Evolutionary conservation across 495 filamentous ascomycete species (phyloP).

Genomic region (Penicillium argentinense): DNA sequence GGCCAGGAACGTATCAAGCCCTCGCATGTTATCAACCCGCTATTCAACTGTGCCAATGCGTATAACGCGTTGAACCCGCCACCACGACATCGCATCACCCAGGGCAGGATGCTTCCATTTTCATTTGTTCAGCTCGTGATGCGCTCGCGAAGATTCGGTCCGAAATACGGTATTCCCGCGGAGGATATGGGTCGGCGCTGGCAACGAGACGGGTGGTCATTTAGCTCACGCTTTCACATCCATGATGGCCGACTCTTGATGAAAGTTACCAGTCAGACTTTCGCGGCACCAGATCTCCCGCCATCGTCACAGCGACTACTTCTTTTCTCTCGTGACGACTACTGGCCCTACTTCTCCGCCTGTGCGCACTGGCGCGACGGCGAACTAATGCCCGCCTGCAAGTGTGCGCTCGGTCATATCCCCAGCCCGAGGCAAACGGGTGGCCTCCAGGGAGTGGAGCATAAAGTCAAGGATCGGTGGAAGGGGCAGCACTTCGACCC

Average conservation of each 20-base stretch:
- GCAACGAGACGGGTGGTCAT: slow-evolving; percentile 50
- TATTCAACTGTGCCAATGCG: slow-evolving; percentile 52
- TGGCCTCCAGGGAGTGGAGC: slow-evolving; percentile 40
- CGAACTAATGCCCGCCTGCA: slow-evolving; percentile 55
- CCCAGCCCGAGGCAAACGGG: slow-evolving; percentile 40
- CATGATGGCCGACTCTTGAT: slow-evolving; percentile 53
- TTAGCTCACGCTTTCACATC: slow-evolving; percentile 49
- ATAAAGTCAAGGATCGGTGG: slow-evolving; percentile 38
- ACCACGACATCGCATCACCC: slow-evolving; percentile 51
- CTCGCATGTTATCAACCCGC: slow-evolving; percentile 47
- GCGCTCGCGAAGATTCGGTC: slow-evolving; percentile 40
- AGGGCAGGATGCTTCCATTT: slow-evolving; percentile 52
- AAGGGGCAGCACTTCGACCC: slow-evolving; percentile 38
- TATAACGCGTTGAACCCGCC: slow-evolving; percentile 39
- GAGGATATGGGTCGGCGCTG: slow-evolving; percentile 48
- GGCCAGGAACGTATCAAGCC: slow-evolving; percentile 52
- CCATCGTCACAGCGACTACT: slow-evolving; percentile 48
- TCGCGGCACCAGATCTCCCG: slow-evolving; percentile 44
- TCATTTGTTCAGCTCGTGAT: slow-evolving; percentile 54
- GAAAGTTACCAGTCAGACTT: slow-evolving; percentile 47
- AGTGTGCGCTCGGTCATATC: slow-evolving; percentile 59
- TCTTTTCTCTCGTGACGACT: slow-evolving; percentile 57
- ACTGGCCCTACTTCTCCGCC: slow-evolving; percentile 57
- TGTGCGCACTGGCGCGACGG: slow-evolving; percentile 63
- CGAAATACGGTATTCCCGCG: slow-evolving; percentile 44